Base-by-base conservation (phyloP, 371 early-diverging fungal genomes). In the Lichtheimia ornata region DNA sequence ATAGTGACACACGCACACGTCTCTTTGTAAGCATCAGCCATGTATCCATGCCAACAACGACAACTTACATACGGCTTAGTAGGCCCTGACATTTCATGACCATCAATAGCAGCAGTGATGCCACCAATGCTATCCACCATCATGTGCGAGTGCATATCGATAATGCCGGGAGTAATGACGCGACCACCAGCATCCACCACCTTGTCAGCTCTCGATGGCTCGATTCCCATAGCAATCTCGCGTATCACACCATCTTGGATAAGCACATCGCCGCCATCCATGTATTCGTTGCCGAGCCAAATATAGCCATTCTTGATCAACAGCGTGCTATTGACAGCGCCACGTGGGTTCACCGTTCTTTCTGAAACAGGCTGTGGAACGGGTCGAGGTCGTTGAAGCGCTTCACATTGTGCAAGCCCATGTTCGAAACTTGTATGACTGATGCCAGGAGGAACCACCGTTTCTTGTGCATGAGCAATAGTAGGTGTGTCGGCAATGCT, bases 131-230 rank as follows among this genome's bases (percentile, higher is more conserved):
- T 78, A 42, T 72, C 79, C 2, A 86, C 77, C 15, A 86, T 87
- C 67, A 86, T 77, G 73, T 85, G 87, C 27, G 86, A 84, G 69
- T 93, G 90, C 91, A 87, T 87, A 69, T 92, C 94, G 2, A 93
- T 83, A 27, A 93, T 73, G 51, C 94, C 92, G 15, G 94, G 94
- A 6, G 92, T 90, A 14, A 93, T 75, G 17, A 83, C 81, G 41
- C 87, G 84, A 7, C 87, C 88, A 40, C 76, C 79, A 53, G 86
- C 86, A 57, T 93, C 86, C 18, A 91, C 72, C 11, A 65, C 52
- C 35, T 63, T 47, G 35, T 35, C 35, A 11, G 11, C 35, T 35
- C 11, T 0, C 9, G 35, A 35, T 35, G 11, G 1, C 4, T 35
- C 35, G 35, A 35, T 35, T 9, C 11, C 35, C 35, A 35, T 35